Conservation (phyloP, 129 eudicot genomes). For the Scalesia atractyloides region DNA sequence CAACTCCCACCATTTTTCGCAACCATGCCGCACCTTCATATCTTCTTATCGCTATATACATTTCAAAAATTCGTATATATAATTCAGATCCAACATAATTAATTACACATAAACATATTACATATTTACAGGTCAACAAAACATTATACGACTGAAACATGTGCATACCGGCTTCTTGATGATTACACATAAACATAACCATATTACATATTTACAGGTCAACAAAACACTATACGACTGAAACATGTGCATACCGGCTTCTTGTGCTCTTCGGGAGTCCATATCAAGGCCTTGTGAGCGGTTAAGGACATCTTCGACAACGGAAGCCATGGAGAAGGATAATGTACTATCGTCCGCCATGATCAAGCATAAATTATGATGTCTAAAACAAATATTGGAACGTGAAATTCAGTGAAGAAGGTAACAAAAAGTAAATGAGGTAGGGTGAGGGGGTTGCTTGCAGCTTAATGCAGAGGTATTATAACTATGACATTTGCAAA, state of each 20-base stretch:
- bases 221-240: background rate
- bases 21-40: conserved; percentile 94
- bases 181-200: too few species aligned
- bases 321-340: conserved; percentile 77
- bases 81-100: conserved; percentile 1
- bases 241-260: conserved; percentile 58
- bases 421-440: background rate
- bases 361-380: conserved; percentile 25
- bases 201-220: background rate
- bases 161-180: conserved; percentile 81
- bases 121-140: background rate
- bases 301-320: conserved; percentile 80
- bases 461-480: conserved; percentile 23
- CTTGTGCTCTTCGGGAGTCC: conserved; percentile 89
- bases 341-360: conserved; percentile 59
- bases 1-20: conserved; percentile 87
- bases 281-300: conserved; percentile 72
- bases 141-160: conserved; percentile 1
- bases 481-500: conserved; percentile 21
- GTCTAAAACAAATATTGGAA: background rate
- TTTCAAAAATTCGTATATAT: background rate
- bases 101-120: too few species aligned
- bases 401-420: conserved; percentile 16
- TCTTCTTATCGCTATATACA: conserved; percentile 66
- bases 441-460: conserved; percentile 28